A percentile compares a stretch with the other conserved stretches of the same genome.
phyloP scores from a whole-genome alignment of 2,329 filamentous ascomycete genomes.

The Iodosphaeria phyllophila region DNA sequence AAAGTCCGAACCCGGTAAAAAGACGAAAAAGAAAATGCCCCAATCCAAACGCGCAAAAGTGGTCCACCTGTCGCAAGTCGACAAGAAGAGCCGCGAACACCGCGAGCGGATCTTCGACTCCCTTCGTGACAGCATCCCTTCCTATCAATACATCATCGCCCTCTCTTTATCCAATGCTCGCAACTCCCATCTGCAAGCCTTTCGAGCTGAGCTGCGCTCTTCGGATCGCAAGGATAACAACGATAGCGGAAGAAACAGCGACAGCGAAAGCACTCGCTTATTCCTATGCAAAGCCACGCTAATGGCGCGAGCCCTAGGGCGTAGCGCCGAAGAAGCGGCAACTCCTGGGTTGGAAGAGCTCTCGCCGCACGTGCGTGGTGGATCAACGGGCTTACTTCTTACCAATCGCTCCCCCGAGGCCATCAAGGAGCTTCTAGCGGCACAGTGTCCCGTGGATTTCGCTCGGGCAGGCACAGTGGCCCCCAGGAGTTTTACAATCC shows the following conservation, averaged over 20 bases:
- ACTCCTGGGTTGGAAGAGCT: conserved; percentile 61
- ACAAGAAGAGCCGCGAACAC: conserved; percentile 86
- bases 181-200: conserved; percentile 86
- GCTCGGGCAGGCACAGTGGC: conserved; percentile 71
- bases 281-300: conserved; percentile 99
- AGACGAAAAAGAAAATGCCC: conserved; percentile 45
- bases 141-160: conserved; percentile 83
- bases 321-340: conserved; percentile 57
- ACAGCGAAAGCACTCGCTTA: conserved; percentile 36
- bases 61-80: conserved; percentile 76
- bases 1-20: conserved; percentile 1
- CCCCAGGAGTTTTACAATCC: conserved; percentile 59
- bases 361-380: conserved; percentile 48
- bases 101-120: conserved; percentile 76
- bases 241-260: conserved; percentile 2
- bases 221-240: neutral
- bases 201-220: conserved; percentile 54
- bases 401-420: conserved; percentile 55
- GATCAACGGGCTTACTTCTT: conserved; percentile 79
- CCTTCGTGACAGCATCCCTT: conserved; percentile 67
- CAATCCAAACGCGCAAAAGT: conserved; percentile 87
- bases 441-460: conserved; percentile 64
- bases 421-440: conserved; percentile 54
- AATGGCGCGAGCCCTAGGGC: conserved; percentile 87
- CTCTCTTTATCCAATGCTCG: conserved; percentile 95